These are phyloP conservation scores for Debaryomycetaceae sp. DNA, from an alignment of 1,139 yeast genomes.

Conservation along the genomic window DNA sequence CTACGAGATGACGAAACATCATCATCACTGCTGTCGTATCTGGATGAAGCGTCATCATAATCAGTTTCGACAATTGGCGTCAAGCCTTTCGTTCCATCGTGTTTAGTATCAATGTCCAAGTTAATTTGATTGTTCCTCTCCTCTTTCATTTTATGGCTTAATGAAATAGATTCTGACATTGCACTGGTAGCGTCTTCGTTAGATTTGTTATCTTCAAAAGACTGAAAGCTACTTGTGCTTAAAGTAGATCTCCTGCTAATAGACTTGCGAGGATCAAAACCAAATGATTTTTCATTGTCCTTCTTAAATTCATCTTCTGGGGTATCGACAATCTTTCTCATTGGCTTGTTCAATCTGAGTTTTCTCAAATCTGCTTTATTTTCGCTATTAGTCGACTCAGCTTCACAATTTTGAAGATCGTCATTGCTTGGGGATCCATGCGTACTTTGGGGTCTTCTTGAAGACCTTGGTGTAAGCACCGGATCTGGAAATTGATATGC, in stretches of 20 bases:
- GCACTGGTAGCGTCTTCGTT: neutral
- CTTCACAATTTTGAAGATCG: neutral
- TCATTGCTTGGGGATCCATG: neutral
- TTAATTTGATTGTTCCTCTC: constrained; percentile 10
- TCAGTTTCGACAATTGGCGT: constrained; percentile 41
- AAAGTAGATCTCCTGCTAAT: constrained; percentile 8
- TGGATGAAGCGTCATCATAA: constrained; percentile 31
- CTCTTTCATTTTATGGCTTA: neutral
- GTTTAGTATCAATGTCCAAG: constrained; percentile 19
- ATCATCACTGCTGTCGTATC: constrained; percentile 32
- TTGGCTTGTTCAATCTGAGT: constrained; percentile 4
- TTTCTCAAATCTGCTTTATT: constrained; percentile 1
- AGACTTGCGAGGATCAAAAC: constrained; percentile 22
- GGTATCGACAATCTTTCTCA: constrained; percentile 6
- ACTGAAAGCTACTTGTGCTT: neutral
- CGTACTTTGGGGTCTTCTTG: constrained; percentile 6
- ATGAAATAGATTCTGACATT: neutral
- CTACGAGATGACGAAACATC: constrained; percentile 17
- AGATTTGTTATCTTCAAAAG: neutral
- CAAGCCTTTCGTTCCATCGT: constrained; percentile 36
- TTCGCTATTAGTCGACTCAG: neutral
- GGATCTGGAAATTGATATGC: constrained; percentile 12
- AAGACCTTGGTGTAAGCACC: constrained; percentile 10
- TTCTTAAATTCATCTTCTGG: constrained; percentile 17
- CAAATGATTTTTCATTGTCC: constrained; percentile 14